Evolutionary conservation across 2,329 filamentous ascomycete genomes (phyloP).

Genomic region (Tolypocladium ophioglossoides): DNA sequence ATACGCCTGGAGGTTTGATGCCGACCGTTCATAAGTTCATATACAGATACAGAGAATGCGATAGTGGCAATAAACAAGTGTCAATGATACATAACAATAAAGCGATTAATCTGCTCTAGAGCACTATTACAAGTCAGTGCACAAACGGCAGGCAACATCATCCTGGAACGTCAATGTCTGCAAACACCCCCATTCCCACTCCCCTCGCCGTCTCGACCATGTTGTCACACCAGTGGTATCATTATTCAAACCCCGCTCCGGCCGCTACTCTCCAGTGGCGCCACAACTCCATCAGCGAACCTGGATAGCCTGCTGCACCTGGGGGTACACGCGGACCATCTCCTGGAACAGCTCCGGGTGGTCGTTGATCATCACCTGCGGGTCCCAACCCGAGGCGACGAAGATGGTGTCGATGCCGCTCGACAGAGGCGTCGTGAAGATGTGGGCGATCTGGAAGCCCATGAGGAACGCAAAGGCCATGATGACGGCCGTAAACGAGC

Average conservation of each 20-base stretch:
- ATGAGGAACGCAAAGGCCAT: conserved; percentile 83
- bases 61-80: not conserved
- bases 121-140: not conserved
- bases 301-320: conserved; percentile 66
- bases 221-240: not conserved
- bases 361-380: conserved; percentile 64
- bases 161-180: not conserved
- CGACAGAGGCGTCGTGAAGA: conserved; percentile 80
- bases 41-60: not conserved
- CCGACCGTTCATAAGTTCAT: not conserved
- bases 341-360: conserved; percentile 73
- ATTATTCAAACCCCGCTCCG: not conserved
- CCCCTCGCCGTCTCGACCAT: not conserved
- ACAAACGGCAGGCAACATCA: not conserved
- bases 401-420: conserved; percentile 91
- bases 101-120: not conserved
- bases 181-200: not conserved
- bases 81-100: not conserved
- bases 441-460: conserved; percentile 78
- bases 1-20: not conserved
- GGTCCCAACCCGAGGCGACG: conserved; percentile 62
- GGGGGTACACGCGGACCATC: conserved; percentile 74
- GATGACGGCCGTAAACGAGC: conserved; percentile 63
- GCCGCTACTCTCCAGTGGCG: not conserved
- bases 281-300: conserved; percentile 4